Evolutionary conservation across 345 rosid genomes (phyloP).

Genomic region (Garcia nutans): DNA sequence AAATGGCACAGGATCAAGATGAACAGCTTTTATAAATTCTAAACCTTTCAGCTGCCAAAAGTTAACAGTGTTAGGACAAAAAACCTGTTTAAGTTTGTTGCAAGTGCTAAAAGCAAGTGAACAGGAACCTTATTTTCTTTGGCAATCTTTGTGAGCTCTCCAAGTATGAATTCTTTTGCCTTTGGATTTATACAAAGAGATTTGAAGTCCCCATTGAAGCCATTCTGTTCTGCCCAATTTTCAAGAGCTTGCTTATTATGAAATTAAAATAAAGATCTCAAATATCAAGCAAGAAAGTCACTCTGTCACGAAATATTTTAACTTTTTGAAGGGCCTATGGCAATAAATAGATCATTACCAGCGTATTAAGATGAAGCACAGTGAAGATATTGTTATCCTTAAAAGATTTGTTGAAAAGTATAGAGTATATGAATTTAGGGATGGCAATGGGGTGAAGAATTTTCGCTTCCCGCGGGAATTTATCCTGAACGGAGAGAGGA

Average conservation of each 20-base stretch:
- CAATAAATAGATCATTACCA: no score
- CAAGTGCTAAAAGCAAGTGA: not conserved
- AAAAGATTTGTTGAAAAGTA: no score
- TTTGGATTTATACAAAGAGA: constrained; percentile 62
- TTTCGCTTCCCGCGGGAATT: no score
- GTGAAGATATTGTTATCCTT: no score
- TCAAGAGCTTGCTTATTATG: constrained; percentile 69
- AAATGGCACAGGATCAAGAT: constrained; percentile 80
- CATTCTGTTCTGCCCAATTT: constrained; percentile 72
- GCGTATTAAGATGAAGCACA: no score
- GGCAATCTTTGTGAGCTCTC: constrained; percentile 66
- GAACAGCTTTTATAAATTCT: constrained; percentile 73
- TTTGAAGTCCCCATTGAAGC: constrained; percentile 58
- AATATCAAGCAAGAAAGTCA: no score
- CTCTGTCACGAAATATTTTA: no score
- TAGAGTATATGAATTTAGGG: no score
- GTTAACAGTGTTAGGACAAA: not conserved
- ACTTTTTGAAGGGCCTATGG: no score
- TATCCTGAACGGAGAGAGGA: no score
- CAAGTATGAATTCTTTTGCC: constrained; percentile 64
- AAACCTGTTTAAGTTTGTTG: not conserved
- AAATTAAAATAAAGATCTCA: no score
- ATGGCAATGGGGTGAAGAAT: no score
- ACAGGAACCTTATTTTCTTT: constrained; percentile 70
- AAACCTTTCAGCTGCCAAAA: constrained; percentile 78